Conservation (phyloP, 2,329 filamentous ascomycete genomes). For the Exutisphaerella laricina region DNA sequence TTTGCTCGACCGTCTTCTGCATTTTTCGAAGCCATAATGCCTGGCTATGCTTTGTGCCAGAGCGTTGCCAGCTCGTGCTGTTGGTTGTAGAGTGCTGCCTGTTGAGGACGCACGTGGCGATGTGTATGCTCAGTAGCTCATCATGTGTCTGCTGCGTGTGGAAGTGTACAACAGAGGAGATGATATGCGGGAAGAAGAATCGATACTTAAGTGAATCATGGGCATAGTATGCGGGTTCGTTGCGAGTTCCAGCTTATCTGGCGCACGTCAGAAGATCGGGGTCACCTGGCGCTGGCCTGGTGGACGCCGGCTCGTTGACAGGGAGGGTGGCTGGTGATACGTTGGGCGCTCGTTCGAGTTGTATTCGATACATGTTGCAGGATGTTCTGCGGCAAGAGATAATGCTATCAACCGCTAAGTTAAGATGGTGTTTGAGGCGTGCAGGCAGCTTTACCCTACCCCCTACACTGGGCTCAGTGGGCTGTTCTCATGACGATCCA, state of each 20-base stretch:
- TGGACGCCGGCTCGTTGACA: neutral
- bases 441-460: no score
- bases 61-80: neutral
- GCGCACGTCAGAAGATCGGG: no score
- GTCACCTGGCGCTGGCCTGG: neutral
- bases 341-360: neutral
- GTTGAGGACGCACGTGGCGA: neutral
- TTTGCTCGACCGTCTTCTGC: conserved; percentile 14
- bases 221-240: neutral
- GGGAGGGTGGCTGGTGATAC: neutral
- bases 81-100: neutral
- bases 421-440: no score
- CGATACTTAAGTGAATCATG: neutral
- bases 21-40: neutral
- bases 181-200: neutral
- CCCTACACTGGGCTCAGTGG: no score
- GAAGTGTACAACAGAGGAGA: neutral
- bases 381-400: no score
- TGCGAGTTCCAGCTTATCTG: no score
- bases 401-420: no score
- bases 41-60: neutral
- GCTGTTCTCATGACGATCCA: no score
- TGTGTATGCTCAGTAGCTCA: neutral
- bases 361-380: neutral
- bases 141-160: neutral